Percentiles rank a stretch among this genome's conserved stretches.
Evolutionary conservation across 23 red algal genomes (phyloP).

Genomic region (Gracilaria vermiculophylla): DNA sequence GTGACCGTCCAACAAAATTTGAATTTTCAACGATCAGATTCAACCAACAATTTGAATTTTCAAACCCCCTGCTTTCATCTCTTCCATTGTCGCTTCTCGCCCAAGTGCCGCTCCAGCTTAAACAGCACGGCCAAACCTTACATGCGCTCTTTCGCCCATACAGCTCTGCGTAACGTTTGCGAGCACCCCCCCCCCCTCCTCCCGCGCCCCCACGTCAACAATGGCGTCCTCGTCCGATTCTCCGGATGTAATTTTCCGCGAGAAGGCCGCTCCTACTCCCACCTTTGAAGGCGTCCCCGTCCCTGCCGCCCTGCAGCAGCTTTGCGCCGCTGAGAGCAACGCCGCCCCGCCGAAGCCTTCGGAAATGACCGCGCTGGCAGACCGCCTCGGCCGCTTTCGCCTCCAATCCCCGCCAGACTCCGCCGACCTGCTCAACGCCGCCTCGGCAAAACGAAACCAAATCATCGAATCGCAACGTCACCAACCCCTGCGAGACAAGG

Average conservation of each 20-base stretch:
- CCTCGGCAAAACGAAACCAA: not conserved
- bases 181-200: no score
- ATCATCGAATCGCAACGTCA: not conserved
- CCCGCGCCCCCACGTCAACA: not conserved
- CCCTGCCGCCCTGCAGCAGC: conserved; percentile 9
- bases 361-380: conserved; percentile 53
- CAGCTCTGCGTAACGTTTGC: not conserved
- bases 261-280: not conserved
- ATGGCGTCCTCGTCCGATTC: conserved; percentile 22
- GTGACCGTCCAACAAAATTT: not conserved
- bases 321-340: not conserved
- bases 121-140: not conserved
- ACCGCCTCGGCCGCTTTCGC: not conserved
- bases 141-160: not conserved
- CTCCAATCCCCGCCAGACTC: conserved; percentile 12
- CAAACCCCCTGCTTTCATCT: not conserved
- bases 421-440: not conserved
- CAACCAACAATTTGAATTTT: not conserved
- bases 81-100: not conserved
- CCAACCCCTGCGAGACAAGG: not conserved
- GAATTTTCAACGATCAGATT: not conserved
- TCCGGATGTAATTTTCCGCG: conserved; percentile 21
- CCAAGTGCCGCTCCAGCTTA: not conserved
- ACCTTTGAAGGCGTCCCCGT: conserved; percentile 1
- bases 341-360: not conserved